Conservation (phyloP, 179 eudicot genomes). For the Silene noctiflora region DNA sequence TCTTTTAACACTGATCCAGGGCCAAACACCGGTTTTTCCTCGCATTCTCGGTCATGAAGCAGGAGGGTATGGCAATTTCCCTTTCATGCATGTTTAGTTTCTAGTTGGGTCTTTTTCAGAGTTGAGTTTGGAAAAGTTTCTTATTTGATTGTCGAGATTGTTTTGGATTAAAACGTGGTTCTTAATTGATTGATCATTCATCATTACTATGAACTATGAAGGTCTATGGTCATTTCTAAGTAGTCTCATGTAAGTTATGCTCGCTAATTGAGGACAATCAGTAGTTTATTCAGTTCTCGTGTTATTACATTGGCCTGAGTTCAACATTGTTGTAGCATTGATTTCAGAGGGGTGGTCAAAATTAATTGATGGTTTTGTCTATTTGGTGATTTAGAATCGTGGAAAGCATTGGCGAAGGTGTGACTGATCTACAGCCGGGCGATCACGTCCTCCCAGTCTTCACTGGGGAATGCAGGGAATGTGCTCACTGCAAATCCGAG, state of each 20-base stretch:
- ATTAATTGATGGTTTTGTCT: neutral
- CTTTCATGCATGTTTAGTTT: neutral
- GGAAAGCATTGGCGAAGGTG: conserved; percentile 51
- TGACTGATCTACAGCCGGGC: conserved; percentile 38
- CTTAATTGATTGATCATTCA: no score
- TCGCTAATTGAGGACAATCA: no score
- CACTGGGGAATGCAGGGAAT: conserved; percentile 45
- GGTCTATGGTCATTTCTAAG: no score
- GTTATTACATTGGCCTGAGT: no score
- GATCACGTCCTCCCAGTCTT: conserved; percentile 45
- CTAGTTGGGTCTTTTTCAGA: neutral
- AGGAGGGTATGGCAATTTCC: conserved; percentile 29
- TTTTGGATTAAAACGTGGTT: no score
- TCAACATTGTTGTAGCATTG: no score
- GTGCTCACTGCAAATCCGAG: conserved; percentile 45
- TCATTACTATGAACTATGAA: no score
- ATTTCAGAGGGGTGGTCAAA: no score
- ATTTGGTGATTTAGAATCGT: conserved; percentile 29
- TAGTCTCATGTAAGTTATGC: no score
- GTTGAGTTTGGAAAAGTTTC: no score
- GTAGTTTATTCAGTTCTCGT: no score
- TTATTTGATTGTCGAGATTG: no score
- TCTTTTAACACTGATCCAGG: conserved; percentile 21
- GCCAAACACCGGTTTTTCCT: conserved; percentile 44
- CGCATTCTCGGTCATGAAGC: conserved; percentile 48